Evolutionary conservation across 345 rosid species (phyloP), one percentile per base, ranked within the genome.

Genomic region (Eutrema japonicum): DNA sequence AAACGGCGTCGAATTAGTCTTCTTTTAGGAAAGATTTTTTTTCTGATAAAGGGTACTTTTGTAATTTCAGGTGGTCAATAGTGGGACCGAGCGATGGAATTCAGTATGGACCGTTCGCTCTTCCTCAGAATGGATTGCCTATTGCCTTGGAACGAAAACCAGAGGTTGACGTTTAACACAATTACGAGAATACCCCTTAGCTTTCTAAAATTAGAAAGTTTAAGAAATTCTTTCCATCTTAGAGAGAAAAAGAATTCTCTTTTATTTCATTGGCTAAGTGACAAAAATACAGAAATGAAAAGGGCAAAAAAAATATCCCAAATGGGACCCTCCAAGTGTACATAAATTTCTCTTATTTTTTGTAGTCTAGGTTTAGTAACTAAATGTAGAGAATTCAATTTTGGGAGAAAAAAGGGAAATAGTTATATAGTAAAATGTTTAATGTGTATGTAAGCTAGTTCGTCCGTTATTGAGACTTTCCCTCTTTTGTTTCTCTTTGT

Each of bases 91-190:
- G 85, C 45, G 81, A 70, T 70, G 97, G 85, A 47, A 87, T 92
- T 64, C 96, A 92, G 76, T 92, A 87, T 78, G 89, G 88, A 13
- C 97, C 97, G 30, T 92, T 92, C 71, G 89, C 93, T 50, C 84
- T 92, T 68, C 97, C 97, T 35, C 88, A 85, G 63, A 82, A 88
- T 76, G 97, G 97, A 33, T 70, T 92, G 78, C 96, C 97, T 54
- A 92, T 92, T 77, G 82, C 51, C n/a, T 70, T 89, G 74, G 70
- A 80, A 73, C 69, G 68, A 30, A 89, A 85, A 73, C 32, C 64
- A 8, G 79, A 77, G 52, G 26, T 12, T 37, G 30, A 37, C n/a
- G 30, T 37, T 5, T 57, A 12, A 7, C 4, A 4, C 2, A 53
- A 35, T n/a, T 57, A 71, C 63, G 36, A 43, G 12, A 58, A 7